Evolutionary conservation across 768 basidiomycete genomes (phyloP), one percentile per base, ranked within the genome.

Genomic region (Trametes coccinea): DNA sequence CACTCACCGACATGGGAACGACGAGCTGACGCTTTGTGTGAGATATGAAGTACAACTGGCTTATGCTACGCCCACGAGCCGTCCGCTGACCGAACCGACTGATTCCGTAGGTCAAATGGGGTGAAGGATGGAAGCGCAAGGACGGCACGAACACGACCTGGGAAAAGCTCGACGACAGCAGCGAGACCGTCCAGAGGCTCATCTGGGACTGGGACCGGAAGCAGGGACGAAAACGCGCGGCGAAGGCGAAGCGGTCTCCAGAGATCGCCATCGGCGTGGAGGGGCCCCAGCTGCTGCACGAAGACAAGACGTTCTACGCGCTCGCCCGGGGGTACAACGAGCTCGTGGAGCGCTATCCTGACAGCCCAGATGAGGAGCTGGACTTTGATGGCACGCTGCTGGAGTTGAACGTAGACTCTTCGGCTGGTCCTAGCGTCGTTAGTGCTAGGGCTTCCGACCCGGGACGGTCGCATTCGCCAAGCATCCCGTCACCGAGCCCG

Each of bases 111-210:
- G 80, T 83, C 4, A 72, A 75, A 61, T 86, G 85, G 85, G 75
- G 43, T 70, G 17, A 72, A 74, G 53, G 49, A 41, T 87, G 85
- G 85, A 39, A 66, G 2, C 81, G 84, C 29, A 44, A 59, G 1
- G 81, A 86, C 64, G 82, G 80, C 0, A 81, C 84, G 6, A 82
- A 80, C 62, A 80, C 79, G 2, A 85, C 85, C 6, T 87, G 84
- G 84, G 69, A 79, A 41, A 72, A 70, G 27, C 67, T 69, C 47
- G 50, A 22, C 22, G 22, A 60, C 39, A 44, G 56, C 30, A 62
- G 71, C 22, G 67, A 72, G 11, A 51, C 49, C 5, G 60, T 58
- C 4, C 5, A 40, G 5, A 48, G 62, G 2, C 47, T 74, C 47
- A 53, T 76, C 57, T 62, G 34, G 14, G n/a, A 30, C 27, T 84